phyloP scores from a whole-genome alignment of 306 rosid species.

The Malus sieversii region DNA sequence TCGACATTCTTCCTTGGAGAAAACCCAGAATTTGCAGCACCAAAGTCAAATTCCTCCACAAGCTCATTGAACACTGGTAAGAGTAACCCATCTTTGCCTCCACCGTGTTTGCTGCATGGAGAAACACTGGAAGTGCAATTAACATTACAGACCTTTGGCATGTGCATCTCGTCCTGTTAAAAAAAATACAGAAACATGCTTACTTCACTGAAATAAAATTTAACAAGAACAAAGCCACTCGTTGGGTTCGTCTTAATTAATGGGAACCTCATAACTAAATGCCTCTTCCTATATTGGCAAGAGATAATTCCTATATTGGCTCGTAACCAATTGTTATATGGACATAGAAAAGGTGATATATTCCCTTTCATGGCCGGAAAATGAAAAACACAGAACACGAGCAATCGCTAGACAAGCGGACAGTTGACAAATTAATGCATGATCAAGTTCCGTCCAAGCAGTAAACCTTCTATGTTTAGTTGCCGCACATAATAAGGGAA shows the following conservation, averaged over 20 bases:
- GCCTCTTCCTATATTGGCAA: too few relatives aligned
- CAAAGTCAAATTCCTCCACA: constrained; percentile 41
- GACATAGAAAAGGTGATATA: neutral
- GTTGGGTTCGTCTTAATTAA: neutral
- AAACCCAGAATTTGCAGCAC: constrained; percentile 23
- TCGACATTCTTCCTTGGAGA: constrained; percentile 38
- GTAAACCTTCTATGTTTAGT: neutral
- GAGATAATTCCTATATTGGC: too few relatives aligned
- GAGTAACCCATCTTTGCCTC: constrained; percentile 45
- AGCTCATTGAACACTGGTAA: constrained; percentile 43
- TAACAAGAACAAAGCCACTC: neutral
- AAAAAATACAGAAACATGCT: neutral
- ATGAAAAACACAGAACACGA: neutral
- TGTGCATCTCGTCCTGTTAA: constrained; percentile 50
- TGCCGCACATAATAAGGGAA: neutral
- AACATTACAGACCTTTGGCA: constrained; percentile 25
- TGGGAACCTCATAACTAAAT: too few relatives aligned
- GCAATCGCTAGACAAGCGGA: neutral
- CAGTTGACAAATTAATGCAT: neutral
- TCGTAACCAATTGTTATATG: too few relatives aligned
- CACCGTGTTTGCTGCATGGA: constrained; percentile 29
- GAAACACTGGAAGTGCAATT: constrained; percentile 30
- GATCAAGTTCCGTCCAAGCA: neutral
- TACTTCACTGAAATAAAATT: neutral
- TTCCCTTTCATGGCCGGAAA: neutral